Evolutionary conservation across 139 green algal genomes (phyloP).

Genomic region (Ettlia oleoabundans): DNA sequence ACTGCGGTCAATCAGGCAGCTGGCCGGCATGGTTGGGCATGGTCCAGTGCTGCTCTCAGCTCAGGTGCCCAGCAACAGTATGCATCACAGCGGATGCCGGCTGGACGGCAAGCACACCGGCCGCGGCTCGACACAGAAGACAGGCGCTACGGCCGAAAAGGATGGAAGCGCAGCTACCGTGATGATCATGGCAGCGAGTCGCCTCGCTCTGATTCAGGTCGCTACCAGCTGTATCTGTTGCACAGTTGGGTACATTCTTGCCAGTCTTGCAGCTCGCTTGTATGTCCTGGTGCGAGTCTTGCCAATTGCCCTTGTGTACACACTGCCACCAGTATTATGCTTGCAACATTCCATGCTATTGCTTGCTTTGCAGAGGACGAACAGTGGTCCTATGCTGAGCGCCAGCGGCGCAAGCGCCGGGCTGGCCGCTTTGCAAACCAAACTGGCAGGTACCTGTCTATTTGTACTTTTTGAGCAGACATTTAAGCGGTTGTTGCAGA

Average conservation of each 20-base stretch:
- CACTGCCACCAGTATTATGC: no score
- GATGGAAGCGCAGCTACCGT: conserved; percentile 15
- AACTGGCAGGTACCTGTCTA: neutral
- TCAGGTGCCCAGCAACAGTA: neutral
- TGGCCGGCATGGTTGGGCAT: neutral
- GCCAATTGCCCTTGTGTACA: no score
- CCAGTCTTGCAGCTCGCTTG: no score
- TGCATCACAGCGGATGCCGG: neutral
- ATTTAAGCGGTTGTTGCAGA: no score
- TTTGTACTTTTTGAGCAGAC: neutral
- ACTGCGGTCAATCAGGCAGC: no score
- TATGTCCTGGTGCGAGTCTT: neutral
- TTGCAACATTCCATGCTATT: neutral
- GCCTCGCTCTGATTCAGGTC: conserved; percentile 8
- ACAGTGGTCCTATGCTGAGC: conserved; percentile 39
- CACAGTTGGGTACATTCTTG: neutral
- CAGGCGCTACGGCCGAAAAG: neutral
- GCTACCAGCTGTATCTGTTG: neutral
- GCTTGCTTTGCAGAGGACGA: neutral
- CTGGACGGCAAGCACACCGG: conserved; percentile 7
- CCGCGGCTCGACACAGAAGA: neutral
- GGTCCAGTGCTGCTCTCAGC: neutral
- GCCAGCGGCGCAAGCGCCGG: conserved; percentile 37
- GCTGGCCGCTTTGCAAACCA: conserved; percentile 56
- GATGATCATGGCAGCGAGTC: conserved; percentile 11